Evolutionary conservation across 495 filamentous ascomycete species (phyloP), one percentile per base, ranked within the genome.

Genomic region (Choiromyces venosus): DNA sequence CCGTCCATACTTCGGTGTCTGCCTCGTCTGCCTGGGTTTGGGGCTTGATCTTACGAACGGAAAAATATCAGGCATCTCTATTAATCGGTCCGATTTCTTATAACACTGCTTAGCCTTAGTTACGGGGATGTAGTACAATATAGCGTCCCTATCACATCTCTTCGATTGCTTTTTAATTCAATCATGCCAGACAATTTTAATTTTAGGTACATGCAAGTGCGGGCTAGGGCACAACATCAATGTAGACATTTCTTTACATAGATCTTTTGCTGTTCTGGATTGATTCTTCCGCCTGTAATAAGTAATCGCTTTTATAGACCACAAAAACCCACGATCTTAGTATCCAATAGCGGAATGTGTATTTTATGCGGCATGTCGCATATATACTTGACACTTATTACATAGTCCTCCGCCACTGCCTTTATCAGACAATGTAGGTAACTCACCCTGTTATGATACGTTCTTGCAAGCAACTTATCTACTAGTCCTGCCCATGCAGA

Each of bases 21-120:
- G 52, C 52, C 52, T 56, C n/a, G 52, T 14, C 52, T 56, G 52
- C 52, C 52, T 56, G 25, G n/a, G 52, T 56, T 56, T 56, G 52
- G 52, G 52, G 52, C 52, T 56, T 56, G 10, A 56, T 29, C n/a
- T 56, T 25, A 56, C n/a, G 52, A 56, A 29, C n/a, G 5, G 5
- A 56, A 56, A 9, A 56, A 14, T n/a, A 56, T 56, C 52, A 56
- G 29, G 52, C 52, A 29, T 56, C 52, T 29, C 52, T n/a, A n/a
- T 56, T 29, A 56, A 56, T 29, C 25, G n/a, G 52, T 3, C 29
- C 4, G 9, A 29, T 29, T 29, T 29, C 52, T 29, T 29, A 56
- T 8, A 14, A 25, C 52, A 12, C 14, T 3, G 52, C 52, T 56
- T 25, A 56, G 52, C 52, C n/a, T 56, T 56, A 12, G n/a, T 12